These are phyloP conservation scores for Populus hybrid DNA, from an alignment of 441 rosid species.

Conservation along the genomic window DNA sequence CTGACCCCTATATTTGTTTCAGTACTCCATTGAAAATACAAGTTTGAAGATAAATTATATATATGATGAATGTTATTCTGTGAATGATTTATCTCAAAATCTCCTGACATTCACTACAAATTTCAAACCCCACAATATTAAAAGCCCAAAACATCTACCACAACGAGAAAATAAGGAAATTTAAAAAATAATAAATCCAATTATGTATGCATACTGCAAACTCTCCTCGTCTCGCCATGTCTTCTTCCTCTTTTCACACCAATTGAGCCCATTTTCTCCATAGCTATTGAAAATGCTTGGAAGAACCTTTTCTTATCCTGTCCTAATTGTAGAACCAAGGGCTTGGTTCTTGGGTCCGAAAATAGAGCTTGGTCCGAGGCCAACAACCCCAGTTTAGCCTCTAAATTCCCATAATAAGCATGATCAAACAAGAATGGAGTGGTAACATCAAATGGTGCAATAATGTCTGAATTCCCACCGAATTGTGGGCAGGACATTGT, in stretches of 20 bases:
- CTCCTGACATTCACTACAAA: neutral
- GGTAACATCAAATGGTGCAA: slow-evolving; percentile 51
- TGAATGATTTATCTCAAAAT: neutral
- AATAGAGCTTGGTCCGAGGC: slow-evolving; percentile 61
- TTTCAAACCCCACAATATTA: neutral
- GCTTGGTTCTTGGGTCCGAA: slow-evolving; percentile 48
- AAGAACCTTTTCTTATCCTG: slow-evolving; percentile 32
- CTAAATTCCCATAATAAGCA: slow-evolving; percentile 55
- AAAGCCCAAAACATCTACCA: neutral
- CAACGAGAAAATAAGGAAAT: neutral
- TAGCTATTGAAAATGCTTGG: slow-evolving; percentile 53
- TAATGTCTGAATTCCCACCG: slow-evolving; percentile 33
- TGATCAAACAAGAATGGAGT: slow-evolving; percentile 54
- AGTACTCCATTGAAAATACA: no score
- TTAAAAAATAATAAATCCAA: neutral
- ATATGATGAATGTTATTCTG: neutral
- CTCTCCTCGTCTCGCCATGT: slow-evolving; percentile 56
- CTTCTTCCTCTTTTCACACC: slow-evolving; percentile 52
- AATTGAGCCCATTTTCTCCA: slow-evolving; percentile 80
- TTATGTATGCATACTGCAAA: slow-evolving; percentile 34
- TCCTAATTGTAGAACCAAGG: slow-evolving; percentile 41
- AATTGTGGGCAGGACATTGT: slow-evolving; percentile 49
- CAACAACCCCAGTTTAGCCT: slow-evolving; percentile 50
- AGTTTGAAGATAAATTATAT: no score
- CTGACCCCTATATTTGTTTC: no score